Evolutionary conservation across 2,329 filamentous ascomycete genomes (phyloP).

Genomic region (Volutella citrinella): DNA sequence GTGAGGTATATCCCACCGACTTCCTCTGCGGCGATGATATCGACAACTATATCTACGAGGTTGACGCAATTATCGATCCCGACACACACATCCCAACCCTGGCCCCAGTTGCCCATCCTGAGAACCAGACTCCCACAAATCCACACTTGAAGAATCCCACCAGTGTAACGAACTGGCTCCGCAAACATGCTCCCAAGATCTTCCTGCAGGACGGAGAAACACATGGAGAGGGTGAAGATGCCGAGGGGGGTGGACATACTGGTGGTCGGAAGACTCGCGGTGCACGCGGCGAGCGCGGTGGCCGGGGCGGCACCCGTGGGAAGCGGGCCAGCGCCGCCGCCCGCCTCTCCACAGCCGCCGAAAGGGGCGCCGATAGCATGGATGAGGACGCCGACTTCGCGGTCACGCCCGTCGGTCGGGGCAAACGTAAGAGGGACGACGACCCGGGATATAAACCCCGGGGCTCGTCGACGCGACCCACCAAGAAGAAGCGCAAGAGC

Average conservation of each 20-base stretch:
- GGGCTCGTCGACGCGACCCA: conserved; percentile 49
- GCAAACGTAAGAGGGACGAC: conserved; percentile 57
- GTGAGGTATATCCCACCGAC: conserved; percentile 55
- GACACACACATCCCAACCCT: conserved; percentile 46
- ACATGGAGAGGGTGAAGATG: conserved; percentile 39
- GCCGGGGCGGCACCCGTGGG: conserved; percentile 39
- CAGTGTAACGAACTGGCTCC: conserved; percentile 93
- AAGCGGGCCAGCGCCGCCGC: conserved; percentile 31
- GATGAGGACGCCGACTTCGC: conserved; percentile 36
- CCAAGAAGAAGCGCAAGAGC: conserved; percentile 60
- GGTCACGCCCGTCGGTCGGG: conserved; percentile 31
- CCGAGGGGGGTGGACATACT: conserved; percentile 23
- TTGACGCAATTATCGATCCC: conserved; percentile 52
- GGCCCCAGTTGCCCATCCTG: conserved; percentile 45
- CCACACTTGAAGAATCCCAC: conserved; percentile 67
- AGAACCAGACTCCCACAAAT: conserved; percentile 36
- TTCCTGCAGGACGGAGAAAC: conserved; percentile 70
- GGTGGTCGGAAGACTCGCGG: conserved; percentile 35
- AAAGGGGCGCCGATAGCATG: conserved; percentile 31
- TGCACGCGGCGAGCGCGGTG: conserved; percentile 30
- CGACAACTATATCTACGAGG: conserved; percentile 67
- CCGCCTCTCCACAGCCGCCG: conserved; percentile 19
- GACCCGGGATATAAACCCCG: conserved; percentile 59
- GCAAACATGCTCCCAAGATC: conserved; percentile 77
- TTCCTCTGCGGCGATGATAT: conserved; percentile 70